phyloP scores from a whole-genome alignment of 2,329 filamentous ascomycete species.

The Lizonia empirigonia region DNA sequence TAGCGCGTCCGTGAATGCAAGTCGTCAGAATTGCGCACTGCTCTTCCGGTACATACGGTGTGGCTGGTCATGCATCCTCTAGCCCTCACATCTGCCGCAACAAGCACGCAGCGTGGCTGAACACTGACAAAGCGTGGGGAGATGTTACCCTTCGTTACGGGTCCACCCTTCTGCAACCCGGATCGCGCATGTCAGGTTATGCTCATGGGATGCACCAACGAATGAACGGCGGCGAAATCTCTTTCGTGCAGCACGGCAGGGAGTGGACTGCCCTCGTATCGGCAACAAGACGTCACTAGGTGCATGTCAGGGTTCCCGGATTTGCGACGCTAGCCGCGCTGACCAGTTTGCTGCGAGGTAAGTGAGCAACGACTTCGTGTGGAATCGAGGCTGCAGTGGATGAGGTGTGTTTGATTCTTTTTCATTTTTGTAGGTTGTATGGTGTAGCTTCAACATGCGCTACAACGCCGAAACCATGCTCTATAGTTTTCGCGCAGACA shows the following conservation, averaged over 20 bases:
- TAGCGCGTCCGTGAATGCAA: slow-evolving; percentile 5
- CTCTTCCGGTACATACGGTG: background rate
- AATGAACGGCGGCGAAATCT: slow-evolving; percentile 14
- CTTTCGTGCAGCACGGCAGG: slow-evolving; percentile 8
- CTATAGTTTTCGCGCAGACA: slow-evolving; percentile 18
- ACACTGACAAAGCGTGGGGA: slow-evolving; percentile 8
- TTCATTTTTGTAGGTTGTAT: slow-evolving; percentile 4
- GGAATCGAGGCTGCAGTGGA: background rate
- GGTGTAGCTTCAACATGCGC: slow-evolving; percentile 5
- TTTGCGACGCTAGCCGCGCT: slow-evolving; percentile 10
- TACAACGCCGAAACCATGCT: slow-evolving; percentile 15
- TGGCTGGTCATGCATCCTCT: background rate
- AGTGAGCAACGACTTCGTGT: background rate
- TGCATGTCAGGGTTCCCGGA: background rate
- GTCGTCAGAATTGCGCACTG: slow-evolving; percentile 5
- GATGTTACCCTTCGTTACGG: slow-evolving; percentile 4
- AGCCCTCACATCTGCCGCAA: slow-evolving; percentile 11
- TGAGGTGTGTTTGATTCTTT: background rate
- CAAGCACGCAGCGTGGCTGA: slow-evolving; percentile 14
- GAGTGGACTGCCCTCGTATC: slow-evolving; percentile 3
- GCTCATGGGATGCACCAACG: slow-evolving; percentile 1
- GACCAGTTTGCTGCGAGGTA: background rate
- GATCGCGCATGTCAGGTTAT: slow-evolving; percentile 5
- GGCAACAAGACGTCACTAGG: slow-evolving; percentile 12
- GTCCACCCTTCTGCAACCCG: background rate